A percentile compares a stretch with the other conserved stretches of the same genome.
Evolutionary conservation across 176 grass and related monocot genomes (phyloP).

Genomic region (Eleusine coracana): DNA sequence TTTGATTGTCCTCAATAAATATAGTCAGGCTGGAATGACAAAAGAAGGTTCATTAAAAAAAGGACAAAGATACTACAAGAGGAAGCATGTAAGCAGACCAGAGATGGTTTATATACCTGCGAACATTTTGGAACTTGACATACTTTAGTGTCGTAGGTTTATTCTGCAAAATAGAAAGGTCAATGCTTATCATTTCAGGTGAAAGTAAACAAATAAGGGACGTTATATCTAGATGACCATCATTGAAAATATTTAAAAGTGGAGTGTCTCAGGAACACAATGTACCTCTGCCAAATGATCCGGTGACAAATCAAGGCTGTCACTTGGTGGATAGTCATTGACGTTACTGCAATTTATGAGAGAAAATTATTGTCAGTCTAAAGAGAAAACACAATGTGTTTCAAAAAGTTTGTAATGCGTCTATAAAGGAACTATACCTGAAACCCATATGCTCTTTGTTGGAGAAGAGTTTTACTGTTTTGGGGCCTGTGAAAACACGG

Average conservation of each 20-base stretch:
- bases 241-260: background rate
- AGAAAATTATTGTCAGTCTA: slow-evolving; percentile 33
- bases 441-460: slow-evolving; percentile 99
- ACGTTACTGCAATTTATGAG: slow-evolving; percentile 69
- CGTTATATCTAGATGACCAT: background rate
- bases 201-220: slow-evolving; percentile 26
- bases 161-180: slow-evolving; percentile 55
- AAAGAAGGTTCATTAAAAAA: slow-evolving; percentile 30
- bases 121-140: slow-evolving; percentile 99
- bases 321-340: slow-evolving; percentile 92
- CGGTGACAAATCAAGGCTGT: slow-evolving; percentile 69
- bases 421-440: slow-evolving; percentile 57
- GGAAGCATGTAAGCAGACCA: background rate
- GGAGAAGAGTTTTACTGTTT: slow-evolving; percentile 79
- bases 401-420: background rate
- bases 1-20: slow-evolving; percentile 99
- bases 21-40: slow-evolving; percentile 72
- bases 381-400: slow-evolving; percentile 14
- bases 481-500: slow-evolving; percentile 64
- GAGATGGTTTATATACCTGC: slow-evolving; percentile 59
- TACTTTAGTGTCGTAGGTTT: slow-evolving; percentile 74
- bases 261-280: slow-evolving; percentile 4
- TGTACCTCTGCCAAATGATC: slow-evolving; percentile 75
- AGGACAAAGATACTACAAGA: background rate
- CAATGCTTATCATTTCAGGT: slow-evolving; percentile 27